Conservation (phyloP, 345 rosid genomes). For the Heritiera fomes region DNA sequence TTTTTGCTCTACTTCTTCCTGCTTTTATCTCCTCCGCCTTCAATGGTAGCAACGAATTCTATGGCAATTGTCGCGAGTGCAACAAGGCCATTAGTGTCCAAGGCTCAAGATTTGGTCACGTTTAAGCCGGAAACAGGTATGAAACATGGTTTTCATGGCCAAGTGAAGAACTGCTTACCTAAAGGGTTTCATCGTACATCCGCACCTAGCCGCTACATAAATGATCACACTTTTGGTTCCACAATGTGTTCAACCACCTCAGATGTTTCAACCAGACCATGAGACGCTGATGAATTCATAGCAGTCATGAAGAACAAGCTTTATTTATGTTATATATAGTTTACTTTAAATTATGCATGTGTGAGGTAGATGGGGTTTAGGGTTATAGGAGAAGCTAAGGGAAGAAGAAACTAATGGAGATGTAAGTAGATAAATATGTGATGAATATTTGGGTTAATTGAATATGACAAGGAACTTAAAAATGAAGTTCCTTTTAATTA, state of each 20-base stretch:
- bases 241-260: conserved; percentile 30
- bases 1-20: conserved; percentile 31
- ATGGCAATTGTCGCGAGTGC: conserved; percentile 18
- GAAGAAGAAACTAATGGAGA: not conserved
- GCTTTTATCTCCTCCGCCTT: conserved; percentile 26
- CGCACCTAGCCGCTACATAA: conserved; percentile 60
- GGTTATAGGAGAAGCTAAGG: not conserved
- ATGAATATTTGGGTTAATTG: not conserved
- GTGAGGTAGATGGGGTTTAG: not conserved
- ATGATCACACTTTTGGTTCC: conserved; percentile 42
- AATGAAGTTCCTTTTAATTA: not conserved
- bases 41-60: not conserved
- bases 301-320: conserved; percentile 12
- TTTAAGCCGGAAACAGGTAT: not conserved
- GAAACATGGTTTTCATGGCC: not conserved
- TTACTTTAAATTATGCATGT: not conserved
- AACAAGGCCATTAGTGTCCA: conserved; percentile 27
- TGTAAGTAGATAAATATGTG: not conserved
- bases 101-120: not conserved
- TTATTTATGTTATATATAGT: not conserved
- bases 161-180: conserved; percentile 51
- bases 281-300: not conserved
- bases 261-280: not conserved
- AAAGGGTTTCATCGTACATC: conserved; percentile 53
- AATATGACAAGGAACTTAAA: not conserved